Percentiles rank a stretch among this genome's conserved stretches.
phyloP scores from a whole-genome alignment of 352 stramenopile genomes.

The Pythium vanterpoolii region DNA sequence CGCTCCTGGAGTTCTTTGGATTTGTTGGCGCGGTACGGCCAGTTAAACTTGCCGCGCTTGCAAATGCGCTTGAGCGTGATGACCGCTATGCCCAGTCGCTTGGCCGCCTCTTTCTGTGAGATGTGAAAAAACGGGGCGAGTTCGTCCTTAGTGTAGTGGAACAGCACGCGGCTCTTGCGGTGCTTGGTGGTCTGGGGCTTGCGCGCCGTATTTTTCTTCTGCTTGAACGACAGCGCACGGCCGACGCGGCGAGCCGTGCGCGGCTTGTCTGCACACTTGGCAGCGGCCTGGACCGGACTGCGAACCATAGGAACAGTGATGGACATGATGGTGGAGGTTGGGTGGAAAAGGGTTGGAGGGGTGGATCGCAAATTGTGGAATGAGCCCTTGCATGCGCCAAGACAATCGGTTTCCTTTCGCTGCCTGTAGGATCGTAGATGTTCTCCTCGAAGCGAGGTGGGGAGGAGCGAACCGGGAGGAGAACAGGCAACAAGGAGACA shows the following conservation, averaged over 20 bases:
- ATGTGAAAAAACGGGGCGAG: slow-evolving; percentile 47
- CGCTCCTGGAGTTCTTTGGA: slow-evolving; percentile 18
- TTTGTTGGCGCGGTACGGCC: slow-evolving; percentile 46
- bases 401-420: background rate
- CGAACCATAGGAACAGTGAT: background rate
- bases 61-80: slow-evolving; percentile 80
- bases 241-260: slow-evolving; percentile 13
- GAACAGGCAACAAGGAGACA: slow-evolving; percentile 1
- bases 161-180: slow-evolving; percentile 45
- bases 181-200: slow-evolving; percentile 13
- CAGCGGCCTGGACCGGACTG: slow-evolving; percentile 10
- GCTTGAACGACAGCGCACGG: slow-evolving; percentile 21
- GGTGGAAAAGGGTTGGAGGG: slow-evolving; percentile 9
- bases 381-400: slow-evolving; percentile 19
- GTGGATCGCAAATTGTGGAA: slow-evolving; percentile 32
- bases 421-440: background rate
- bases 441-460: background rate
- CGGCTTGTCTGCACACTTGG: slow-evolving; percentile 17
- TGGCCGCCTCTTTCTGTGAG: slow-evolving; percentile 43
- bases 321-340: slow-evolving; percentile 6
- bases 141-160: slow-evolving; percentile 36
- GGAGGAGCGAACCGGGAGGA: background rate
- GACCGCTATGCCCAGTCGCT: slow-evolving; percentile 34
- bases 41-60: slow-evolving; percentile 43
- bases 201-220: slow-evolving; percentile 9